Conservation (phyloP, 768 basidiomycete genomes). For the Tylopilus felleus region DNA sequence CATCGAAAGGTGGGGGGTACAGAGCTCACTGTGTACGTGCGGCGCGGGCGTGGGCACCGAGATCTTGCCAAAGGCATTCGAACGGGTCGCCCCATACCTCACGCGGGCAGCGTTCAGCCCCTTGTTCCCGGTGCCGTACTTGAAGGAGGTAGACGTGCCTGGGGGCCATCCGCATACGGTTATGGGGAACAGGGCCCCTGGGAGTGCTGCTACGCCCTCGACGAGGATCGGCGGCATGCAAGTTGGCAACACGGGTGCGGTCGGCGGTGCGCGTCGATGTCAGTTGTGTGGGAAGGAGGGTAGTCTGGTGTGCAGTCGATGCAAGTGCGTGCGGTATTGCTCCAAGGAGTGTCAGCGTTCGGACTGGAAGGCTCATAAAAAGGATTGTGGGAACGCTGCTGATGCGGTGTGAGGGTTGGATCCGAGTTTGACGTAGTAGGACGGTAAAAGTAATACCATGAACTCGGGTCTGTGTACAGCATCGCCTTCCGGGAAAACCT, state of each 20-base stretch:
- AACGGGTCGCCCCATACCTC: slow-evolving; percentile 37
- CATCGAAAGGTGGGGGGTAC: slow-evolving; percentile 25
- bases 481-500: too few relatives aligned
- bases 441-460: too few relatives aligned
- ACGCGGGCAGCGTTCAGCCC: slow-evolving; percentile 53
- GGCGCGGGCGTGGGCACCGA: slow-evolving; percentile 14
- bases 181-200: not conserved
- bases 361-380: not conserved
- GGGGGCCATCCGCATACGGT: not conserved
- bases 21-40: slow-evolving; percentile 12
- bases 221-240: not conserved
- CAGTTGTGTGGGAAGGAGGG: not conserved
- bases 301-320: not conserved
- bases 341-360: not conserved
- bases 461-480: too few relatives aligned
- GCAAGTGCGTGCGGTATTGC: not conserved
- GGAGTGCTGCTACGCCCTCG: not conserved
- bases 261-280: not conserved
- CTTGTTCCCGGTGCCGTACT: slow-evolving; percentile 48
- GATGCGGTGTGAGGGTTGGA: not conserved
- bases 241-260: not conserved
- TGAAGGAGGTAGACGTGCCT: slow-evolving; percentile 30
- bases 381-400: not conserved
- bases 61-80: slow-evolving; percentile 32
- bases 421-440: too few relatives aligned